Evolutionary conservation across 805 yeast species (phyloP).

Genomic region (Wilhelminamyces savonicus): DNA sequence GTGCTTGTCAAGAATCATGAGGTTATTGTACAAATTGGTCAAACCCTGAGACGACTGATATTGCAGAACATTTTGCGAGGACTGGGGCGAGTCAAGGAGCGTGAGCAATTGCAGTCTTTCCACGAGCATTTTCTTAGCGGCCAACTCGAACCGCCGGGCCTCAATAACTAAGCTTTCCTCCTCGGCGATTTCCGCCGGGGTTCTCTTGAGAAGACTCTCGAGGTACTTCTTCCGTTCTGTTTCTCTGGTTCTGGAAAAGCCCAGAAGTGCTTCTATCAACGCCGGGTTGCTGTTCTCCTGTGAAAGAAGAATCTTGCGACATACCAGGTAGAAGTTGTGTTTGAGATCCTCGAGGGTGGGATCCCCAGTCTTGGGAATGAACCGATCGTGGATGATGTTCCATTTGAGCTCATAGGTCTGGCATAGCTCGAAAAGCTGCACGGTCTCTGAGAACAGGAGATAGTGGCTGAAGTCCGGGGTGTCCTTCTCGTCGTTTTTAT

Average conservation of each 20-base stretch:
- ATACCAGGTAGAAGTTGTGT: slow-evolving; percentile 69
- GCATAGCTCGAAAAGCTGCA: slow-evolving; percentile 69
- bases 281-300: slow-evolving; percentile 38
- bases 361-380: slow-evolving; percentile 20
- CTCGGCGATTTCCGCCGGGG: slow-evolving; percentile 97
- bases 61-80: slow-evolving; percentile 67
- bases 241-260: slow-evolving; percentile 68
- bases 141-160: slow-evolving; percentile 84
- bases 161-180: slow-evolving; percentile 93
- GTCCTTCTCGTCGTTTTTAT: slow-evolving; percentile 20
- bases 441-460: slow-evolving; percentile 1
- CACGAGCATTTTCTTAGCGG: slow-evolving; percentile 79
- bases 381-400: slow-evolving; percentile 61
- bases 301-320: slow-evolving; percentile 39
- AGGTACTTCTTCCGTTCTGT: slow-evolving; percentile 74
- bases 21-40: slow-evolving; percentile 73
- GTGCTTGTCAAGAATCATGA: slow-evolving; percentile 63
- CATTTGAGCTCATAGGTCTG: slow-evolving; percentile 57
- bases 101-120: slow-evolving; percentile 78
- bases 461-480: slow-evolving; percentile 8
- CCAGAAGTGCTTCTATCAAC: slow-evolving; percentile 53
- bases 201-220: slow-evolving; percentile 66
- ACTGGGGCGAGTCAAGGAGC: slow-evolving; percentile 80
- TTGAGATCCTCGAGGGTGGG: slow-evolving; percentile 75
- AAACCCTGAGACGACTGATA: slow-evolving; percentile 83